A percentile compares a stretch with the other conserved stretches of the same genome.
phyloP scores from a whole-genome alignment of 106 monocot species.

The Dendrobium nobile region DNA sequence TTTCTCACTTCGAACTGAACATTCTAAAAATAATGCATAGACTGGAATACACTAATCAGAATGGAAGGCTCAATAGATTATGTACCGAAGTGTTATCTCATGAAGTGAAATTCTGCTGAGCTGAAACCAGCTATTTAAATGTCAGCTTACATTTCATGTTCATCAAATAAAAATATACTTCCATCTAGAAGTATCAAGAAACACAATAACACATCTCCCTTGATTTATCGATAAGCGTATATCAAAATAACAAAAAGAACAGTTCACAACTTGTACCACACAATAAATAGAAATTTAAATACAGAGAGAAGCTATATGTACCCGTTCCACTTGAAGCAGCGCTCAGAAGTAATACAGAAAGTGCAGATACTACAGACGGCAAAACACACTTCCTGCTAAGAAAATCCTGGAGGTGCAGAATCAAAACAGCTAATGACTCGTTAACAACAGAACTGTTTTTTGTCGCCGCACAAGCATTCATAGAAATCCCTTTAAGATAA shows the following conservation, averaged over 20 bases:
- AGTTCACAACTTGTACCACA: not conserved
- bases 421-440: conserved; percentile 5
- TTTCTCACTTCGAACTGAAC: too few species aligned
- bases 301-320: not conserved
- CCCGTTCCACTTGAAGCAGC: not conserved
- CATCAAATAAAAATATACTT: not conserved
- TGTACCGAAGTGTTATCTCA: not conserved
- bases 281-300: not conserved
- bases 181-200: not conserved
- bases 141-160: not conserved
- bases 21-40: too few species aligned
- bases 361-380: not conserved
- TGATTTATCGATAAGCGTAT: not conserved
- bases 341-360: conserved; percentile 1
- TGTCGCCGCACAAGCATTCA: not conserved
- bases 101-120: not conserved
- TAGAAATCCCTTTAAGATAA: not conserved
- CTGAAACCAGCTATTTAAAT: not conserved
- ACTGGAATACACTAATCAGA: not conserved
- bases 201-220: not conserved
- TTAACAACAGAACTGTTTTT: not conserved
- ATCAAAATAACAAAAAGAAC: not conserved
- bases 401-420: not conserved
- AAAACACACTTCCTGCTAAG: conserved; percentile 3
- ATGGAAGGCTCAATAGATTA: not conserved